phyloP scores from a whole-genome alignment of 1,284 basidiomycete species.

The Puccinia coronata region DNA sequence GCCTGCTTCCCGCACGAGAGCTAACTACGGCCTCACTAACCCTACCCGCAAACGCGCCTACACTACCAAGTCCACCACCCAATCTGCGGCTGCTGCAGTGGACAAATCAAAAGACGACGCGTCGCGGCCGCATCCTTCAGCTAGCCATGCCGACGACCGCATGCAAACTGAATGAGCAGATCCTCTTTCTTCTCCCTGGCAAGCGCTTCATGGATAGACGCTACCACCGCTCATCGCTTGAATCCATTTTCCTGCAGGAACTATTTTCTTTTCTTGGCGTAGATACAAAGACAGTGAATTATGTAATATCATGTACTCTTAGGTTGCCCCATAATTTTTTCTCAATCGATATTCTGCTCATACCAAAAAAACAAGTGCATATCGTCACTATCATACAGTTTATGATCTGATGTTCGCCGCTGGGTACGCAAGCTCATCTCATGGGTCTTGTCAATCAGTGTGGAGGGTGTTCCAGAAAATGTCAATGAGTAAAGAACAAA shows the following conservation, averaged over 20 bases:
- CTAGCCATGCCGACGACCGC: background rate
- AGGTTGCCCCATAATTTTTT: background rate
- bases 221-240: background rate
- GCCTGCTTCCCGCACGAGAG: slow-evolving; percentile 15
- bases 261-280: background rate
- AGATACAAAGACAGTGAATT: background rate
- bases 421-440: too few species aligned
- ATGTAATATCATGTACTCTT: slow-evolving; percentile 1
- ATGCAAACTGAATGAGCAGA: slow-evolving; percentile 23
- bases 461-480: too few species aligned
- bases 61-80: slow-evolving; percentile 24
- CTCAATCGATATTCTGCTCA: too few species aligned
- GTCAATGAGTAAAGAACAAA: too few species aligned
- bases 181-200: background rate
- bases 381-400: too few species aligned
- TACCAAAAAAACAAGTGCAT: too few species aligned
- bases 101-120: slow-evolving; percentile 15
- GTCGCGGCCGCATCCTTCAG: background rate
- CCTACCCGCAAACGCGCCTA: slow-evolving; percentile 14
- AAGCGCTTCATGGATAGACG: background rate
- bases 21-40: slow-evolving; percentile 27
- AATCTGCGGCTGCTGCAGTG: background rate
- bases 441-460: too few species aligned
- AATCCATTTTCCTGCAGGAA: background rate
- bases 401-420: too few species aligned